Evolutionary conservation across 2,329 filamentous ascomycete species (phyloP).

Genomic region (Botryotinia narcissicola): DNA sequence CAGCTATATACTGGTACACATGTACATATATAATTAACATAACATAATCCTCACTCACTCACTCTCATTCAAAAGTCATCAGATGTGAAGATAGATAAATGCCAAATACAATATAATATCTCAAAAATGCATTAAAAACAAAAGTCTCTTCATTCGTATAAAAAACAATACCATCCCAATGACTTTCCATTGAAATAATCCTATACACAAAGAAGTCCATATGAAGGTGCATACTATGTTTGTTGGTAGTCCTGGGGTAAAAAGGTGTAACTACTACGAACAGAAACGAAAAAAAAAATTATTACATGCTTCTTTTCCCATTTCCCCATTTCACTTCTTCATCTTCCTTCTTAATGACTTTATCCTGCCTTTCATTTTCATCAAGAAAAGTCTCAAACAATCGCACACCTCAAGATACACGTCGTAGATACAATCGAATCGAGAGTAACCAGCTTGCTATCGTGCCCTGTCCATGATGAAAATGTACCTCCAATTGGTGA

Average conservation of each 20-base stretch:
- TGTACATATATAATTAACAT: not conserved
- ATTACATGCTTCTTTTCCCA: slow-evolving; percentile 29
- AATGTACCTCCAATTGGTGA: slow-evolving; percentile 15
- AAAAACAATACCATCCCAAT: slow-evolving; percentile 20
- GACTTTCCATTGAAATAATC: slow-evolving; percentile 23
- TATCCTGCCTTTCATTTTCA: slow-evolving; percentile 20
- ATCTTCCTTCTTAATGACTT: slow-evolving; percentile 16
- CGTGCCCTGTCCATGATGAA: slow-evolving; percentile 9
- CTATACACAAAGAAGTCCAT: slow-evolving; percentile 28
- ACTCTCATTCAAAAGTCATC: not conserved
- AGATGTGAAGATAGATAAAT: not conserved
- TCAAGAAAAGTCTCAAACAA: slow-evolving; percentile 15
- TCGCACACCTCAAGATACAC: slow-evolving; percentile 12
- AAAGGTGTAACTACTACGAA: slow-evolving; percentile 26
- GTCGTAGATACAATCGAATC: slow-evolving; percentile 15
- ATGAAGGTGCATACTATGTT: not conserved
- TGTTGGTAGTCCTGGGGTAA: not conserved
- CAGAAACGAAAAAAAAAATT: slow-evolving; percentile 28
- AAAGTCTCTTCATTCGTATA: slow-evolving; percentile 10
- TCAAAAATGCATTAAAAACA: slow-evolving; percentile 6
- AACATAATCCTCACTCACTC: not conserved
- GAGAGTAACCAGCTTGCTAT: slow-evolving; percentile 14
- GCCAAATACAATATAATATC: not conserved
- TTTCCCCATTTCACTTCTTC: slow-evolving; percentile 17
- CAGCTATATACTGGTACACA: not conserved